Base-by-base conservation (phyloP, 768 basidiomycete species). In the Naganishia antarctica region DNA sequence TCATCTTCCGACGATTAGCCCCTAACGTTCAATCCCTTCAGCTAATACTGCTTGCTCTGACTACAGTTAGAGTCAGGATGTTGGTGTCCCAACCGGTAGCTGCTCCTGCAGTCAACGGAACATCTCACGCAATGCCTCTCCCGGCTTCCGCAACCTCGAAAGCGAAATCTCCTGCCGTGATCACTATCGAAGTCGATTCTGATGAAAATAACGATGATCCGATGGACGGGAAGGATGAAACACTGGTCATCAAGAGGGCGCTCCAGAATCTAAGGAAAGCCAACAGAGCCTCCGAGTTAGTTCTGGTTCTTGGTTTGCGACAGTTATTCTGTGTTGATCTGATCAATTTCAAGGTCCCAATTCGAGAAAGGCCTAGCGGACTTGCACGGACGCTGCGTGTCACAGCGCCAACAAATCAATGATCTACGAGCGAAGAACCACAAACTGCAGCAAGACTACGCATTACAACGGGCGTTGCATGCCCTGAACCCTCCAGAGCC, bases 391-490 rank as follows among this genome's bases (percentile, higher is more conserved):
- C 13, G 34, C 6, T 57, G 53, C 21, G 32, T 57, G 21, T 23
- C 53, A 11, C 21, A 37, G 23, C 53, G 37, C 21, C 25, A 26
- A 18, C 43, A 60, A 12, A 60, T 43, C n/a, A 25, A 60, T 6
- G 13, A 18, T 4, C 44, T 57, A 32, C 34, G 43, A 28, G 25
- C 23, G 6, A 28, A 64, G 16, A 57, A 41, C 12, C 31, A 45
- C 11, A 64, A 64, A 32, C 21, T 59, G 57, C 43, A 58, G 43
- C 16, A 26, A 34, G 37, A 50, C 18, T 23, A 61, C 15, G 80
- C 83, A 13, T 21, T 57, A 21, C 53, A 57, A 40, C 11, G n/a
- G 43, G 43, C 43, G 18, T n/a, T 44, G 43, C 43, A 44, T 21
- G 43, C 43, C n/a, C 43, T 44, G 13, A 44, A n/a, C 43, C 8